Percentiles rank a stretch among this genome's conserved stretches.
These are phyloP conservation scores for Cicer pinnatifidum DNA, from an alignment of 306 rosid species.

Conservation along the genomic window DNA sequence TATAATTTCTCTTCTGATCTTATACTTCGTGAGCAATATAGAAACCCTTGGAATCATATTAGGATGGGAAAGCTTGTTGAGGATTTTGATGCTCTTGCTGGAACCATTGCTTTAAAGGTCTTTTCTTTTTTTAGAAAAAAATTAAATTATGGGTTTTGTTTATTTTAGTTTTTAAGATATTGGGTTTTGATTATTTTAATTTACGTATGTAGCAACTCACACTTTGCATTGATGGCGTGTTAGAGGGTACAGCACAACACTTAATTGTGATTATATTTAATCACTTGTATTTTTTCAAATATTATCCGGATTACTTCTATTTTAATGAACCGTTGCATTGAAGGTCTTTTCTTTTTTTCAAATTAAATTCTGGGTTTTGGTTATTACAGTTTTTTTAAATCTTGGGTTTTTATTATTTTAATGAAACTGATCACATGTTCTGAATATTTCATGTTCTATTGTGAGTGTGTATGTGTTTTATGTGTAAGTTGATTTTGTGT, in stretches of 20 bases:
- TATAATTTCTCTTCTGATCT: slow-evolving; percentile 74
- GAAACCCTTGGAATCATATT: slow-evolving; percentile 81
- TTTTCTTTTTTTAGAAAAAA: too few relatives aligned
- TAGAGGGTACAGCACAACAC: too few relatives aligned
- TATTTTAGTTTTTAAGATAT: not conserved
- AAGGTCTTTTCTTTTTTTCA: not conserved
- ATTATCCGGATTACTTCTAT: too few relatives aligned
- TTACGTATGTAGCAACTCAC: too few relatives aligned
- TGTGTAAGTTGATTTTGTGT: slow-evolving; percentile 8
- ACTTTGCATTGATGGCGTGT: too few relatives aligned
- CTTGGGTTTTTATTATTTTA: slow-evolving; percentile 27
- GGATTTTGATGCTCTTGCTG: slow-evolving; percentile 92
- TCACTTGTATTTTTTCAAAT: too few relatives aligned
- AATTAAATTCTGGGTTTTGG: slow-evolving; percentile 21
- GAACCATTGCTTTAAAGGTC: slow-evolving; percentile 85
- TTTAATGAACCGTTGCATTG: too few relatives aligned
- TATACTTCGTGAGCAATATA: slow-evolving; percentile 74
- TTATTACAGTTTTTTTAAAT: not conserved
- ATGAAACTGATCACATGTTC: slow-evolving; percentile 12
- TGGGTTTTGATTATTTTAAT: slow-evolving; percentile 32
- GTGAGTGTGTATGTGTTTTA: not conserved
- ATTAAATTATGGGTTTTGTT: not conserved
- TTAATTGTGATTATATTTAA: too few relatives aligned
- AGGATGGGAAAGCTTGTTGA: slow-evolving; percentile 82
- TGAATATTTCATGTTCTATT: not conserved